phyloP scores from a whole-genome alignment of 345 rosid genomes.

The Noccaea bulbosa region DNA sequence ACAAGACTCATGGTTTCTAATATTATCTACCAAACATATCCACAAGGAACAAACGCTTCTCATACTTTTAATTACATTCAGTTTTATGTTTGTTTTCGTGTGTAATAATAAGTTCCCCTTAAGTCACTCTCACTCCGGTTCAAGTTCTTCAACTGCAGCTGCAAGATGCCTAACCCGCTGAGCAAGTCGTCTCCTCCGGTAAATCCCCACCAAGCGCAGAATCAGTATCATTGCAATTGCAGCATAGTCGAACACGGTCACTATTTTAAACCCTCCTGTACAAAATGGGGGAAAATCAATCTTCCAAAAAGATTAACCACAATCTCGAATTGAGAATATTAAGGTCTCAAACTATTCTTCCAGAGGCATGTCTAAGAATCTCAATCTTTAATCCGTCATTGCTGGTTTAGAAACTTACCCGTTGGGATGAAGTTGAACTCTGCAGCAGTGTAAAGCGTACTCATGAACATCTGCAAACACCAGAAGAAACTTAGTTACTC shows the following conservation, averaged over 20 bases:
- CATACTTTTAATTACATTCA: slow-evolving; percentile 11
- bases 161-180: slow-evolving; percentile 65
- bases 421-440: slow-evolving; percentile 75
- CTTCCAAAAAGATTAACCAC: not conserved
- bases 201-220: slow-evolving; percentile 65
- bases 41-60: slow-evolving; percentile 33
- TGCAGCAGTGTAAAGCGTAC: slow-evolving; percentile 63
- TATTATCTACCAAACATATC: slow-evolving; percentile 39
- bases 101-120: not conserved
- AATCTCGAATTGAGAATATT: not conserved
- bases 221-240: slow-evolving; percentile 59
- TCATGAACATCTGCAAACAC: slow-evolving; percentile 64
- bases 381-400: slow-evolving; percentile 18
- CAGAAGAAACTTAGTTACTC: slow-evolving; percentile 17
- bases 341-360: not conserved
- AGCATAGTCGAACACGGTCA: slow-evolving; percentile 60
- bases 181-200: slow-evolving; percentile 55
- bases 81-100: not conserved
- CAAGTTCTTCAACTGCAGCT: slow-evolving; percentile 42
- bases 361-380: not conserved
- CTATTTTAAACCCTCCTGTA: slow-evolving; percentile 63
- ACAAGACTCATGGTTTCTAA: slow-evolving; percentile 23
- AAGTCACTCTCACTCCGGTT: slow-evolving; percentile 39
- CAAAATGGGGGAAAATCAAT: not conserved
- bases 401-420: slow-evolving; percentile 46